Base-by-base conservation (phyloP, 176 grass and related monocot genomes). In the Puya raimondii region DNA sequence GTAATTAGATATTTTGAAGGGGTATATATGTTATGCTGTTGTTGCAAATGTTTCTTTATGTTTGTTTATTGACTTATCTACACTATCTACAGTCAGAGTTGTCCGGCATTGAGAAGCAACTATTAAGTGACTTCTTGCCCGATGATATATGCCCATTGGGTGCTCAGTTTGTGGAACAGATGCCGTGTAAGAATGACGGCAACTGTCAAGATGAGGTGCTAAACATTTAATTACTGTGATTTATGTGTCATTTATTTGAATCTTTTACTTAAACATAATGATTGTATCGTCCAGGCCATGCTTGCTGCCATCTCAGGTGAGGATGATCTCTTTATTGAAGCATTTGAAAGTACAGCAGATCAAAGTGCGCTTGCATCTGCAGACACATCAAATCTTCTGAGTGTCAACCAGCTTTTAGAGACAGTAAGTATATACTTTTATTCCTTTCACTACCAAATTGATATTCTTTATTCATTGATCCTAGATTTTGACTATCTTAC, bases 71-170 rank as follows among this genome's bases (percentile, higher is more conserved):
- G 25, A 69, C 53, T 75, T 64, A 17, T 64, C 48, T 75, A 56
- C 42, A 49, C 25, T 61, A 80, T 84, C 47, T 86, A 72, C 87
- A 99, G 90, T 82, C 90, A 9, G 90, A 99, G 53, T 79, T 91
- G 82, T 52, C 80, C 63, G 82, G 42, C 63, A 78, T 99, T 84
- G 91, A 76, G 79, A 86, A 64, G 49, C 87, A 85, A 79, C 78
- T 99, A 64, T 65, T 93, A 71, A 88, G 80, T 75, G 90, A 99
- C 66, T 99, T 99, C 80, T 82, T 82, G 17, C 95, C 95, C 3
- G 90, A 99, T 84, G 95, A 94, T 64, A 76, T 93, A 73, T 91
- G 95, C 51, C 95, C 95, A 64, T 77, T 86, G 67, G 82, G 83
- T 64, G 69, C 79, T 67, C 90, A 85, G 10, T 93, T 88, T 56